These are phyloP conservation scores for Leptodermis oblonga DNA, from an alignment of 257 asterid genomes.

Conservation along the genomic window DNA sequence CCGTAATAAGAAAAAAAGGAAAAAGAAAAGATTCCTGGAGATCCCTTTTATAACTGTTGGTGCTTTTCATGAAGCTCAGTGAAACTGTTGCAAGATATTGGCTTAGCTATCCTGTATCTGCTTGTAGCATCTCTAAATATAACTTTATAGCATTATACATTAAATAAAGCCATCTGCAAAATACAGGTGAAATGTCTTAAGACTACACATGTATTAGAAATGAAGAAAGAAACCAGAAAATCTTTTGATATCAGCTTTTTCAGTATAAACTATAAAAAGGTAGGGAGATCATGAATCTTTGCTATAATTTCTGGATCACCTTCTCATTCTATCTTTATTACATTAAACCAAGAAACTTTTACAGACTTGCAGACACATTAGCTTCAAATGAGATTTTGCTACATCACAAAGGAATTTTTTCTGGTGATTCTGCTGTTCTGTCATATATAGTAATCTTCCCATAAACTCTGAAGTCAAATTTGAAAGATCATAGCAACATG, in stretches of 20 bases:
- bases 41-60: not conserved
- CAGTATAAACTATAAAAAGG: too few relatives aligned
- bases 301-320: not conserved
- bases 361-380: not conserved
- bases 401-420: not conserved
- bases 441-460: not conserved
- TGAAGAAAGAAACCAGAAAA: not conserved
- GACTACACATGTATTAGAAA: too few relatives aligned
- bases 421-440: not conserved
- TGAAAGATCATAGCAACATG: not conserved
- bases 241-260: too few relatives aligned
- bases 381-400: not conserved
- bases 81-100: not conserved
- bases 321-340: not conserved
- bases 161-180: not conserved
- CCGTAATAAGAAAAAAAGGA: not conserved
- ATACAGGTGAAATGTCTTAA: too few relatives aligned
- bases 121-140: not conserved
- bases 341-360: not conserved
- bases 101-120: not conserved
- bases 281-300: too few relatives aligned
- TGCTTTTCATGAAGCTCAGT: not conserved
- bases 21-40: not conserved
- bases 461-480: not conserved
- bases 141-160: not conserved